Evolutionary conservation across 805 yeast genomes (phyloP), one percentile per base, ranked within the genome.

Genomic region (Nakazawaea siamensis): DNA sequence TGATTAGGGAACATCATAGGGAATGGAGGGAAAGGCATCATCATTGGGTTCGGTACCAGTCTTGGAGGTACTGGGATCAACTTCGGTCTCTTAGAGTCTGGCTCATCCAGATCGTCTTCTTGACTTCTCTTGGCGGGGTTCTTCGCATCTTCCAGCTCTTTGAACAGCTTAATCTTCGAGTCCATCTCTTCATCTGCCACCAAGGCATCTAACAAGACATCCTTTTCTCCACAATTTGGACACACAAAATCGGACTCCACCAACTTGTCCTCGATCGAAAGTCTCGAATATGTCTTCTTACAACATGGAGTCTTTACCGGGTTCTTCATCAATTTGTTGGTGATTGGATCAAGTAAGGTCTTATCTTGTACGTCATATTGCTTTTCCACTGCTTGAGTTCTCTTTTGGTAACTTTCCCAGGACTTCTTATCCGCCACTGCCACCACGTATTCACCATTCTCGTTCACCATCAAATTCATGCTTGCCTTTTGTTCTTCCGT

Each of bases 391-490:
- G 34, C 18, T 6, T 51, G 48, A 58, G 65, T 52, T 44, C 77
- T 80, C 43, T 83, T 76, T 52, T 87, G 95, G 51, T 76, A 88
- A 31, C 70, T 76, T 36, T 78, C 76, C 98, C 98, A 90, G 0
- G 96, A 80, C 49, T 78, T 80, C 27, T 76, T 73, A 59, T 92
- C 98, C 0, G 97, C 97, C 41, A 88, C 76, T n/a, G 94, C 96
- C 32, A 86, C 81, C 4, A 92, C 98, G 54, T 83, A 92, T 49
- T 88, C 84, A 33, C 99, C 99, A 24, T 86, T 92, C 34, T 88
- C 97, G 21, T 87, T 87, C 46, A 92, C 76, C 81, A 92, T 75
- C 39, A 80, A 81, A 27, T 76, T 73, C 41, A 66, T 62, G 25
- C 66, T 66, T 4, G 66, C 64, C 47, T 64, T 67, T 50, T 71